Percentiles rank a stretch among this genome's conserved stretches.
These are phyloP conservation scores for Clonostachys rosea DNA, from an alignment of 2,329 filamentous ascomycete species.

Conservation along the genomic window DNA sequence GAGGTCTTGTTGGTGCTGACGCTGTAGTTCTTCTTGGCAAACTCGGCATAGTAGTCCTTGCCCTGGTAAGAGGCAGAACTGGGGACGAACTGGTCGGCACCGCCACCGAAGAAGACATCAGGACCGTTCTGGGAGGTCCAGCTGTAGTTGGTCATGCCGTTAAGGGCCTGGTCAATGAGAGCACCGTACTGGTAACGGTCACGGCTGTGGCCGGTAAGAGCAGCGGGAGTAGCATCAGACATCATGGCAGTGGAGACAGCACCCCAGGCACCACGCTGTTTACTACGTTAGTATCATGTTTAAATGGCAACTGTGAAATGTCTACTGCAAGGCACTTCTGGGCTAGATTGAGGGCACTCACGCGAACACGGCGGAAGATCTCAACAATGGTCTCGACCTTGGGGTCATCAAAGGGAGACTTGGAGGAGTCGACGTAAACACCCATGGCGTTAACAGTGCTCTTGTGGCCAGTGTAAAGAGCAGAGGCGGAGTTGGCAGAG, in stretches of 20 bases:
- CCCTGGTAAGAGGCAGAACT: slow-evolving; percentile 60
- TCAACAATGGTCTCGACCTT: slow-evolving; percentile 83
- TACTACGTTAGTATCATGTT: slow-evolving; percentile 4
- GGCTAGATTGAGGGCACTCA: slow-evolving; percentile 27
- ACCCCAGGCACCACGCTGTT: slow-evolving; percentile 49
- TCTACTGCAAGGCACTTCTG: no score
- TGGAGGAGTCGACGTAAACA: slow-evolving; percentile 74
- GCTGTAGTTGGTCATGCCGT: slow-evolving; percentile 74
- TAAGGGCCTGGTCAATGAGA: slow-evolving; percentile 71
- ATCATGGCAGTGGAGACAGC: slow-evolving; percentile 77
- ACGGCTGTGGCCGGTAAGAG: slow-evolving; percentile 68
- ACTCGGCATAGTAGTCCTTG: slow-evolving; percentile 76
- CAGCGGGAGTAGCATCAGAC: slow-evolving; percentile 78
- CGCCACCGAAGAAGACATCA: slow-evolving; percentile 78
- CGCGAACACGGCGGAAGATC: slow-evolving; percentile 66
- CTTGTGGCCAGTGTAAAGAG: slow-evolving; percentile 81
- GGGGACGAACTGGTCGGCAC: slow-evolving; percentile 75
- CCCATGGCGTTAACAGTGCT: slow-evolving; percentile 77
- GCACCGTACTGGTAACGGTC: slow-evolving; percentile 64
- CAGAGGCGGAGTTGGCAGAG: slow-evolving; percentile 79
- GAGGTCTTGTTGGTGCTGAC: slow-evolving; percentile 72
- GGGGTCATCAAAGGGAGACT: slow-evolving; percentile 72
- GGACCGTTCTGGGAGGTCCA: slow-evolving; percentile 73
- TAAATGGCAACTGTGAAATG: not conserved
- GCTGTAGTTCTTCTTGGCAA: slow-evolving; percentile 67